These are phyloP conservation scores for Aspergillus fumigatus DNA, from an alignment of 2,329 filamentous ascomycete species.

Conservation along the genomic window DNA sequence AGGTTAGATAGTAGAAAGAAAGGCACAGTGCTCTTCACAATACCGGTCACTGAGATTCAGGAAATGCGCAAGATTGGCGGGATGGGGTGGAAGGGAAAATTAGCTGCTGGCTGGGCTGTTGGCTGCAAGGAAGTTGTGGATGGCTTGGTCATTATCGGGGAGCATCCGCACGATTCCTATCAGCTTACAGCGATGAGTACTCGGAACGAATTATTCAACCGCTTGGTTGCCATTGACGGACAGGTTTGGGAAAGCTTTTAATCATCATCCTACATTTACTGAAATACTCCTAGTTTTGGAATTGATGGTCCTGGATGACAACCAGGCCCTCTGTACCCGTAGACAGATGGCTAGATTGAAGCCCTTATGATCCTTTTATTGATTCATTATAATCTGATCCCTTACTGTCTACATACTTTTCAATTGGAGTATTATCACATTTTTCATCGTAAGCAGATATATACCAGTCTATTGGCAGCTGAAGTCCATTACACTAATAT, in stretches of 20 bases:
- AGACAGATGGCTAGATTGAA: not conserved
- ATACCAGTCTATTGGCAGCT: not conserved
- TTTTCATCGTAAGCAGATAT: not conserved
- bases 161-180: slow-evolving; percentile 47
- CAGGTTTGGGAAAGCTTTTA: slow-evolving; percentile 82
- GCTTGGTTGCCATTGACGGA: slow-evolving; percentile 67
- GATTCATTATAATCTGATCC: too few relatives aligned
- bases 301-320: slow-evolving; percentile 3
- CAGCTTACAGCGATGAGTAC: slow-evolving; percentile 66
- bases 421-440: not conserved
- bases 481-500: not conserved
- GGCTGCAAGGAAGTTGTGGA: slow-evolving; percentile 67
- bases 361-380: too few relatives aligned
- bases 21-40: slow-evolving; percentile 58
- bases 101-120: slow-evolving; percentile 76
- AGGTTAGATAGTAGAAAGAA: slow-evolving; percentile 46
- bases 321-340: not conserved
- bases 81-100: slow-evolving; percentile 76
- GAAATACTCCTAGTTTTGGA: slow-evolving; percentile 22
- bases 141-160: slow-evolving; percentile 63
- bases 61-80: slow-evolving; percentile 76
- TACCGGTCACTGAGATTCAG: slow-evolving; percentile 64
- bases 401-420: too few relatives aligned
- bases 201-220: slow-evolving; percentile 76
- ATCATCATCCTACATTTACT: slow-evolving; percentile 10